Base-by-base conservation (phyloP, 495 filamentous ascomycete species). In the Hyaloscypha variabilis region DNA sequence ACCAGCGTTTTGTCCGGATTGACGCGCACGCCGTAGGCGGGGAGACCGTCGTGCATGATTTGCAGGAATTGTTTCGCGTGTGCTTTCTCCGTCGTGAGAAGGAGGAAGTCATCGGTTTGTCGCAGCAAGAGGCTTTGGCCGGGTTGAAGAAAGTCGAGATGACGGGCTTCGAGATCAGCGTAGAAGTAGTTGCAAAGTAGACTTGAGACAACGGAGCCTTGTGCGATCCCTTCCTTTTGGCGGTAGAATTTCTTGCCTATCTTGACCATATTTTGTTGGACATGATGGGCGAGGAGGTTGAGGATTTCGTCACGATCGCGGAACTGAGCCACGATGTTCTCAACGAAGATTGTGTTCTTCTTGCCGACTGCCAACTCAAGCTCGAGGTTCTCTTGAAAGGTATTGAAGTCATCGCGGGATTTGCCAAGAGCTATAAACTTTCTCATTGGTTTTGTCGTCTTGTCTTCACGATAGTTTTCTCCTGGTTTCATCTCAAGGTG, bases 181-280 rank as follows among this genome's bases (percentile, higher is more conserved):
- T 97, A 98, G 73, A 97, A 96, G 72, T 94, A 91, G 73, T 93
- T 98, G 82, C 96, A 97, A 0, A 99, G 81, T 31, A 92, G 79
- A 56, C 86, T 90, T 11, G 93, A 97, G 26, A 99, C 72, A 0
- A 97, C 82, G 0, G 93, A 97, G 39, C 95, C 95, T 75, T 99
- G 95, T 0, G 95, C 93, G 25, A 99, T 97, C 17, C 95, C 95
- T 34, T 84, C 79, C 70, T 88, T 93, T 70, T 98, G 95, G 14
- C 92, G 85, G 71, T 92, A 97, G 76, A 88, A 95, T 59, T 89
- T 91, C 79, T 94, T 94, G 26, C 92, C 94, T 58, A 97, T 89
- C 68, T 91, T 93, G 74, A 98, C 85, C 30, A 97, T 79, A 70
- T 98, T 97, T 42, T 85, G 82, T 50, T 86, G 80, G 13, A 98